These are phyloP conservation scores for grape (Vitis vinifera) DNA, from an alignment of 164 flowering plant species.

Conservation along the genomic window DNA sequence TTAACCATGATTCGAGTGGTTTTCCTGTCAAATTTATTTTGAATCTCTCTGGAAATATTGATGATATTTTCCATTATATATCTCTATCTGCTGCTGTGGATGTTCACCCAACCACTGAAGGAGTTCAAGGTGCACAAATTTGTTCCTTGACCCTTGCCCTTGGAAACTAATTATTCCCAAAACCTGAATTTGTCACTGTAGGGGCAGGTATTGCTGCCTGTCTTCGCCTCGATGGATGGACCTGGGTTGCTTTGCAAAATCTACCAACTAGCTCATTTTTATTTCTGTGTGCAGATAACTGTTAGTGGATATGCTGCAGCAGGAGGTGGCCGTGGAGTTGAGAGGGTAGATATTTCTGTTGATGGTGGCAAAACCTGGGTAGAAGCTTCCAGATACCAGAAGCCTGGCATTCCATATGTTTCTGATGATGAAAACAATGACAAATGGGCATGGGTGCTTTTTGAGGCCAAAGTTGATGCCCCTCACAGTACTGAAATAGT, in stretches of 20 bases:
- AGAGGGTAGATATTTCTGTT: slow-evolving; percentile 84
- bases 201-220: background rate
- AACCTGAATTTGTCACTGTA: background rate
- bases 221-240: background rate
- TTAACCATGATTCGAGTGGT: background rate
- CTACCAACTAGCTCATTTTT: background rate
- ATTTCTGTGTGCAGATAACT: slow-evolving; percentile 45
- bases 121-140: too few species aligned
- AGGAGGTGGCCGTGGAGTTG: slow-evolving; percentile 98
- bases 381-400: slow-evolving; percentile 81
- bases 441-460: slow-evolving; percentile 97
- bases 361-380: slow-evolving; percentile 95
- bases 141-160: background rate
- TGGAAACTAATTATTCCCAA: background rate
- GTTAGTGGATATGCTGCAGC: slow-evolving; percentile 89
- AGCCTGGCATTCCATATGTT: slow-evolving; percentile 47
- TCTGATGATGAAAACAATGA: slow-evolving; percentile 67
- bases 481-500: slow-evolving; percentile 56
- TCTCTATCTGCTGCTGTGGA: background rate
- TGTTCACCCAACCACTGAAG: too few species aligned
- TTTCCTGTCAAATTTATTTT: background rate
- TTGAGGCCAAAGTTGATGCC: slow-evolving; percentile 56
- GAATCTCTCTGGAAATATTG: background rate
- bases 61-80: background rate
- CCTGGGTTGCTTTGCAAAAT: background rate